phyloP scores from a whole-genome alignment of 495 filamentous ascomycete genomes.

The Lophiotrema nucula region DNA sequence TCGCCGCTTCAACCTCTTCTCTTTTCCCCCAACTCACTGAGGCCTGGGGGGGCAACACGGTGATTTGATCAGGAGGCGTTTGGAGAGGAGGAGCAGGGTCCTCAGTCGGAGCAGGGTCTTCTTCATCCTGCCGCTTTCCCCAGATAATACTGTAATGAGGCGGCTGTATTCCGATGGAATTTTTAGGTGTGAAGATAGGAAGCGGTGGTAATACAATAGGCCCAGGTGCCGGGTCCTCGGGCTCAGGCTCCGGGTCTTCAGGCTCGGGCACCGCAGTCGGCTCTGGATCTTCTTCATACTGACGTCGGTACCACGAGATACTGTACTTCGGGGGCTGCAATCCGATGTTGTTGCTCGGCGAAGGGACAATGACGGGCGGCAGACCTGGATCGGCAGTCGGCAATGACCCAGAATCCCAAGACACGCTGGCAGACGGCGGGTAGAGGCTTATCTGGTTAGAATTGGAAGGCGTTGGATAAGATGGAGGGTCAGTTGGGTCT shows the following conservation, averaged over 20 bases:
- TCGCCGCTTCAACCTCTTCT: background rate
- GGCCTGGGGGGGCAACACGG: background rate
- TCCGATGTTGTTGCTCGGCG: conserved; percentile 4
- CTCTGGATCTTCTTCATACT: conserved; percentile 3
- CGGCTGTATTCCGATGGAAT: conserved; percentile 1
- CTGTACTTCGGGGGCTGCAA: background rate
- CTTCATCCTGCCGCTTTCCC: conserved; percentile 7
- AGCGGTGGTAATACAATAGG: too few species aligned
- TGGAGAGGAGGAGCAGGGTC: background rate
- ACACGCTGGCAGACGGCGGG: background rate
- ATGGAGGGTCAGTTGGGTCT: background rate
- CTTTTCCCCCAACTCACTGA: conserved; percentile 7
- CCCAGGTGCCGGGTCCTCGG: too few species aligned
- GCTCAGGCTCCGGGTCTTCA: conserved; percentile 5
- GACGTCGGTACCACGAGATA: conserved; percentile 15
- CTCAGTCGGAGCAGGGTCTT: conserved; percentile 4
- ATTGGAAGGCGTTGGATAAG: background rate
- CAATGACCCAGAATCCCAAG: background rate
- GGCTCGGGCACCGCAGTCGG: conserved; percentile 7
- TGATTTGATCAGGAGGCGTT: conserved; percentile 3
- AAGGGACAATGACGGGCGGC: background rate
- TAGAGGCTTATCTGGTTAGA: conserved; percentile 2
- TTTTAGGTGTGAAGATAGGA: background rate
- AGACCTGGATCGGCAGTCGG: background rate
- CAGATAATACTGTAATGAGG: conserved; percentile 15